Percentiles rank a stretch among this genome's conserved stretches.
Conservation (phyloP, 202 grass and related monocot genomes). For the Brachypodium distachyon region DNA sequence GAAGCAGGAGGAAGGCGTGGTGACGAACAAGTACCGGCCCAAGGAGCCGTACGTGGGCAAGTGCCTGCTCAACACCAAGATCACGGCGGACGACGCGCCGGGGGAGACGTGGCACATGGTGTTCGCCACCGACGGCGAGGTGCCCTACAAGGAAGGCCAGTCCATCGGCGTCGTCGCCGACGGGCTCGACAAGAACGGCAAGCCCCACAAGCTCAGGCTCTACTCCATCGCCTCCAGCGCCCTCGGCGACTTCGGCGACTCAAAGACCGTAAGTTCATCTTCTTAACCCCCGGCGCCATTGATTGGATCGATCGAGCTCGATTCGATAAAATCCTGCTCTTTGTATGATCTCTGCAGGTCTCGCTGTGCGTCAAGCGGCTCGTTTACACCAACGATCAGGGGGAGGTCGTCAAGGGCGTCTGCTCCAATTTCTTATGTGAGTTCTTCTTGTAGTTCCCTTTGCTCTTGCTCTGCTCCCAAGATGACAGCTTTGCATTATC, state of each 20-base stretch:
- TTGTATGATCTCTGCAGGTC: conserved; percentile 24
- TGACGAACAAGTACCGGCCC: conserved; percentile 67
- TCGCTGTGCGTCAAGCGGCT: conserved; percentile 74
- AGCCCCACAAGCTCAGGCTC: conserved; percentile 51
- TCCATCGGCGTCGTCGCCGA: conserved; percentile 48
- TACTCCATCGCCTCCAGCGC: conserved; percentile 62
- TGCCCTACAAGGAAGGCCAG: conserved; percentile 55
- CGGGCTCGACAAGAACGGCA: conserved; percentile 53
- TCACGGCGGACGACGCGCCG: conserved; percentile 65
- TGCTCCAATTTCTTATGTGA: conserved; percentile 77
- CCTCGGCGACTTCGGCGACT: conserved; percentile 47
- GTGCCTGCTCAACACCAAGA: conserved; percentile 80
- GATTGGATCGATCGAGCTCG: too few relatives aligned
- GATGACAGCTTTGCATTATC: background rate
- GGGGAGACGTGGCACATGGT: conserved; percentile 86
- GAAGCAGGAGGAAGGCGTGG: conserved; percentile 65
- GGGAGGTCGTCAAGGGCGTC: conserved; percentile 72
- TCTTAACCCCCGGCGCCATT: too few relatives aligned
- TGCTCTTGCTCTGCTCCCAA: background rate
- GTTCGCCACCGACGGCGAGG: conserved; percentile 46
- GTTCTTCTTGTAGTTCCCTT: background rate
- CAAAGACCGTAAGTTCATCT: conserved; percentile 35
- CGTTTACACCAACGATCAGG: conserved; percentile 70
- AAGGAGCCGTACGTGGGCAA: conserved; percentile 63
- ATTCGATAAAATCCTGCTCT: too few relatives aligned